These are phyloP conservation scores for Thinopyrum elongatum DNA, from an alignment of 176 grass and related monocot species.

Conservation along the genomic window DNA sequence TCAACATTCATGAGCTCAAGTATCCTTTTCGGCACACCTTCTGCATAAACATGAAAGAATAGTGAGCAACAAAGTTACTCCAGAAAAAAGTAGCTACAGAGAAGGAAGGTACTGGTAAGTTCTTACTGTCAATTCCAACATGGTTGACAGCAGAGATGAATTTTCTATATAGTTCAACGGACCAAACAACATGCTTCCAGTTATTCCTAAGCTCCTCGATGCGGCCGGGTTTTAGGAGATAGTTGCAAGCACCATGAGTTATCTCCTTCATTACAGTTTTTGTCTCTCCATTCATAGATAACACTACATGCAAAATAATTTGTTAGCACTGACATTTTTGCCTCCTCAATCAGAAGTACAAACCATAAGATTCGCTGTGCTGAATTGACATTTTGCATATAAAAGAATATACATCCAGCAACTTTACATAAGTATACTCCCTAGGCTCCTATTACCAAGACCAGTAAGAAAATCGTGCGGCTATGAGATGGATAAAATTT, in stretches of 20 bases:
- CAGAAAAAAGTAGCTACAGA: neutral
- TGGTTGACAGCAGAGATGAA: slow-evolving; percentile 90
- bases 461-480: neutral
- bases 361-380: neutral
- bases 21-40: slow-evolving; percentile 94
- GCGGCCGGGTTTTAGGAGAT: slow-evolving; percentile 87
- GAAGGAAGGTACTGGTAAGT: neutral
- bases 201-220: slow-evolving; percentile 93
- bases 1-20: slow-evolving; percentile 99
- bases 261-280: slow-evolving; percentile 97
- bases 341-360: neutral
- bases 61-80: neutral
- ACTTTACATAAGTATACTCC: too few relatives aligned
- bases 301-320: slow-evolving; percentile 57
- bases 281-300: slow-evolving; percentile 84
- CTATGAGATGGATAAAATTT: neutral
- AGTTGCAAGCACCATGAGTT: slow-evolving; percentile 93
- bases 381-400: neutral
- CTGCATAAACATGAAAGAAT: slow-evolving; percentile 39
- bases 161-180: slow-evolving; percentile 71
- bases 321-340: neutral
- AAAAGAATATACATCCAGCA: neutral
- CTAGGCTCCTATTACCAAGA: neutral
- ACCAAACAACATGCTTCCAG: slow-evolving; percentile 36
- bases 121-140: slow-evolving; percentile 90